A percentile compares a stretch with the other conserved stretches of the same genome.
Evolutionary conservation across 352 stramenopile species (phyloP).

Genomic region (Phytophthora ramorum): DNA sequence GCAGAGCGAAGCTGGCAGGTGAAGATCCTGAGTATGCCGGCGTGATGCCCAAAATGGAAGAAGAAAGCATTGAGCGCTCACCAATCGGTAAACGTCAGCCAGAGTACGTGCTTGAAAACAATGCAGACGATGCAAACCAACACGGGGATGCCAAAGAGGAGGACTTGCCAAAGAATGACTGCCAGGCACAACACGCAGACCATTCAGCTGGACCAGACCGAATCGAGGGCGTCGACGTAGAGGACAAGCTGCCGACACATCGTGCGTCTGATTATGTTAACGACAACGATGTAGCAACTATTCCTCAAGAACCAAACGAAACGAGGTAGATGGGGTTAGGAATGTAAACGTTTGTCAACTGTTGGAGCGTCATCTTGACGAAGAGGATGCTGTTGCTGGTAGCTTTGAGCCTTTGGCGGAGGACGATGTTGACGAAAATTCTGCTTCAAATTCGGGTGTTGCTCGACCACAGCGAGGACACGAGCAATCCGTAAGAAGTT

Average conservation of each 20-base stretch:
- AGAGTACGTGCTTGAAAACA: not conserved
- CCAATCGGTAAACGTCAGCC: not conserved
- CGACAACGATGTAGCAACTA: not conserved
- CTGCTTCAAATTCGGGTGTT: too few species aligned
- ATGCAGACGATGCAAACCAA: not conserved
- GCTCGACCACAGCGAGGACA: too few species aligned
- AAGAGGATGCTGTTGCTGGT: not conserved
- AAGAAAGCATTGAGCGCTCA: not conserved
- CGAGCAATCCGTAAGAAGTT: not conserved
- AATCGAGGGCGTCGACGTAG: not conserved
- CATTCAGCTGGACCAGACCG: too few species aligned
- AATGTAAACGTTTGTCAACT: not conserved
- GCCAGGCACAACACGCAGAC: too few species aligned
- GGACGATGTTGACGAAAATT: too few species aligned
- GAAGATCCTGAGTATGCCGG: conserved; percentile 1
- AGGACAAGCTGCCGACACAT: not conserved
- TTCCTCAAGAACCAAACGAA: not conserved
- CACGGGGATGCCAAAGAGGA: not conserved
- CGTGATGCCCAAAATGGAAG: conserved; percentile 13
- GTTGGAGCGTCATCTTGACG: not conserved
- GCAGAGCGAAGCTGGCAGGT: conserved; percentile 34
- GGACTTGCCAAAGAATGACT: not conserved
- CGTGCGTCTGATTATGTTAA: not conserved
- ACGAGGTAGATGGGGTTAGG: not conserved
- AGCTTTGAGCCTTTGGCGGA: too few species aligned